Base-by-base conservation (phyloP, 345 rosid genomes). In the Populus ilicifolia region DNA sequence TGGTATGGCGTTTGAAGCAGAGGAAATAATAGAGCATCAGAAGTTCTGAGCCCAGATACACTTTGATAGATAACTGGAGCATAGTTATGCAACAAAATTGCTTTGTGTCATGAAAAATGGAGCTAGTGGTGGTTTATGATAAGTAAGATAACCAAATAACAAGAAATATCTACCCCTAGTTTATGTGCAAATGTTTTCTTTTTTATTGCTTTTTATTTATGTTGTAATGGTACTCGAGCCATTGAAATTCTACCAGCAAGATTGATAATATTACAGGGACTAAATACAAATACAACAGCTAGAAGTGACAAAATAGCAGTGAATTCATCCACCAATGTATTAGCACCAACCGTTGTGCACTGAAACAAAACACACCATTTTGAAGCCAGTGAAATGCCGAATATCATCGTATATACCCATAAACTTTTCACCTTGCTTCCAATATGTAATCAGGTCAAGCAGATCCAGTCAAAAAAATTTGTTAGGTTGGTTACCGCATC, bases 1-100 rank as follows among this genome's bases (percentile, higher is more conserved):
- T 84, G 79, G 85, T 88, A 82, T 62, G 30, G 11, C 66, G 71
- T 30, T 41, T 17, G 12, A 75, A 29, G 29, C 18, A 17, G 6
- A 41, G 71, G 56, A 61, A 62, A 27, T 62, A 9, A n/a, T 3
- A 27, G 38, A 30, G 38, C 38, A 30, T 67, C 23, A 7, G 30
- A 33, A 66, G 43, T 29, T 30, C 41, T 29, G 69, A 17, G 69
- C 23, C 35, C 21, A 33, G 25, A 64, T 64, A 64, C 17, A 44
- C 13, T 12, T 4, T 44, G 50, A 44, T 17, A 44, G 50, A 44
- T 0, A 44, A 44, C 50, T 44, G 5, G 50, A 44, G 0, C 44
- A 10, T 41, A 41, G 13, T 41, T 41, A 0, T 0, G 2, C 44
- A 41, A 10, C 44, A 41, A 44, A 44, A 44, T 44, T 44, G 16